Evolutionary conservation across 371 early-diverging fungal species (phyloP).

Genomic region (Rhizomucor miehei): DNA sequence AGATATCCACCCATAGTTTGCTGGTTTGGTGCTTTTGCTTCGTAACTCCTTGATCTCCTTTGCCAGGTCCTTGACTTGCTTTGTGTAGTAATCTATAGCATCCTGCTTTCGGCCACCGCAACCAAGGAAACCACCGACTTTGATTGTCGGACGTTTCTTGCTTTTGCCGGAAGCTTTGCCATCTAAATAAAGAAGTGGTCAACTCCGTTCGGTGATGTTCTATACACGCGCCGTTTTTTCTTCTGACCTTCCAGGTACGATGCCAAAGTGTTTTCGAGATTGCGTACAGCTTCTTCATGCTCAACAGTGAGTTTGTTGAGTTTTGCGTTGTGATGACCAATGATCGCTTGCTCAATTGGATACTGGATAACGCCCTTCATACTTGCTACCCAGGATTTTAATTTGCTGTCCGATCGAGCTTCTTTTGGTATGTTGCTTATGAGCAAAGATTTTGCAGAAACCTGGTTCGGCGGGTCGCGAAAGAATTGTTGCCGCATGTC

Average conservation of each 20-base stretch:
- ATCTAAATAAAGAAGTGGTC: conserved; percentile 22
- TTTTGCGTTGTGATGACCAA: conserved; percentile 70
- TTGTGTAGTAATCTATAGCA: conserved; percentile 70
- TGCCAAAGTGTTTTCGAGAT: conserved; percentile 67
- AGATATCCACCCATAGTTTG: conserved; percentile 77
- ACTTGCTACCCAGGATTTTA: conserved; percentile 53
- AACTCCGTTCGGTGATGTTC: no score
- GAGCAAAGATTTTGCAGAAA: conserved; percentile 63
- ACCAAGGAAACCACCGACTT: conserved; percentile 33
- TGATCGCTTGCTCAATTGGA: conserved; percentile 58
- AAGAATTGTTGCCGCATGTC: conserved; percentile 60
- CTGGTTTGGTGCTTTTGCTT: conserved; percentile 36
- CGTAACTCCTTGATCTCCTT: conserved; percentile 57
- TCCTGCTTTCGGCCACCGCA: conserved; percentile 65
- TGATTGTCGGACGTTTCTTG: conserved; percentile 53
- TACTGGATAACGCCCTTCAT: conserved; percentile 29
- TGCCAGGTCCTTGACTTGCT: conserved; percentile 60
- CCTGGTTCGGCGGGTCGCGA: conserved; percentile 53
- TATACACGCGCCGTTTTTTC: not conserved
- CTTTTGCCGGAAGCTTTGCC: conserved; percentile 34
- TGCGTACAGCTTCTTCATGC: conserved; percentile 65
- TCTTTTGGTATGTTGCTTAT: conserved; percentile 64
- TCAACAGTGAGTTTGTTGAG: conserved; percentile 65
- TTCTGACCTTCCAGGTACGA: conserved; percentile 54
- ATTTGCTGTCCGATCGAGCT: conserved; percentile 52